phyloP scores from a whole-genome alignment of 192 early-diverging fungal genomes.

The Linnemannia hyalina region DNA sequence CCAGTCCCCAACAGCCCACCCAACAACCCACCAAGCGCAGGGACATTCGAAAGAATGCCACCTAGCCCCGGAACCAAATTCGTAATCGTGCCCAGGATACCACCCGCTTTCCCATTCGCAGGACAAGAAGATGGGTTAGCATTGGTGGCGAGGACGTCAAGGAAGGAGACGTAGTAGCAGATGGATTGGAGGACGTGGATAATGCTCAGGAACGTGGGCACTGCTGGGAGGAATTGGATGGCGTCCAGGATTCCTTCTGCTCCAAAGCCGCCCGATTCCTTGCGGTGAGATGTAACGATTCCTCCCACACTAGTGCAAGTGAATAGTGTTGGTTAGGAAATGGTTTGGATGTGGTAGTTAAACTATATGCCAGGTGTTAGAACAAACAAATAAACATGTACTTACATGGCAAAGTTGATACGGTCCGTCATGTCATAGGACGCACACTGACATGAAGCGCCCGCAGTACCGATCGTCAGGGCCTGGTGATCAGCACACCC shows the following conservation, averaged over 20 bases:
- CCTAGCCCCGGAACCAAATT: background rate
- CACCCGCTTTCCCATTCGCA: background rate
- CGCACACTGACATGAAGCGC: conserved; percentile 18
- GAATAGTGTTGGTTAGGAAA: background rate
- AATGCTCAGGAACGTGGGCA: conserved; percentile 17
- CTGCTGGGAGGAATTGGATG: conserved; percentile 2
- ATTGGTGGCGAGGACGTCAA: conserved; percentile 28
- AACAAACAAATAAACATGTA: background rate
- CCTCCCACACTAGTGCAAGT: conserved; percentile 16
- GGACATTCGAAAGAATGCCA: background rate
- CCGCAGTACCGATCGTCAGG: background rate
- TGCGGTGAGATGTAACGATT: conserved; percentile 5
- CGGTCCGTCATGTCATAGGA: conserved; percentile 25
- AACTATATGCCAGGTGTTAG: background rate
- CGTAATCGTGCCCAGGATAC: background rate
- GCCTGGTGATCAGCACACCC: conserved; percentile 15
- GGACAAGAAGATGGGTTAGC: conserved; percentile 2
- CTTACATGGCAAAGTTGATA: conserved; percentile 42
- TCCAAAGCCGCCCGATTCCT: background rate
- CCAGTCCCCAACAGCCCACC: background rate
- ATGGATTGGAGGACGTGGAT: conserved; percentile 28
- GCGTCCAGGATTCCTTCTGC: conserved; percentile 18
- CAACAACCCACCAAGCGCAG: background rate
- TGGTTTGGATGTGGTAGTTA: background rate
- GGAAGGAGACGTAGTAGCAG: conserved; percentile 20